These are phyloP conservation scores for Phytophthora pisi DNA, from an alignment of 352 stramenopile species.

Conservation along the genomic window DNA sequence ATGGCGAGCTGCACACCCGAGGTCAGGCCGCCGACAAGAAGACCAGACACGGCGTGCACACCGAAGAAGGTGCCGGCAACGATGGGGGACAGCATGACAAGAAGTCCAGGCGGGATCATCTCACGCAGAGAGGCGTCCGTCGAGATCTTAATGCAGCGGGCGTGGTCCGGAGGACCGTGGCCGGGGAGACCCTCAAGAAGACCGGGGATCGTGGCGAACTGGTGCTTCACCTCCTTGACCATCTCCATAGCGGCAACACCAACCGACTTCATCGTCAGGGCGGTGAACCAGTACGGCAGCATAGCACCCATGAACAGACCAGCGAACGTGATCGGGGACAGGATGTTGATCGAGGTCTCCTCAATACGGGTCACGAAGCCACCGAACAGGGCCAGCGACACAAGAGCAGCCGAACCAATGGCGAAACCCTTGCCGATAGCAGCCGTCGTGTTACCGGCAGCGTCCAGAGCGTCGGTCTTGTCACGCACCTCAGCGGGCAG, in stretches of 20 bases:
- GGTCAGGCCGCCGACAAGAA: constrained; percentile 96
- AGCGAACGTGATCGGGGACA: constrained; percentile 98
- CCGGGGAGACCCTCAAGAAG: constrained; percentile 94
- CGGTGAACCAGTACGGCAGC: constrained; percentile 99
- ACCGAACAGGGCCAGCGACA: constrained; percentile 98
- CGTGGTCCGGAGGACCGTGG: constrained; percentile 87
- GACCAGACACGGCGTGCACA: constrained; percentile 96
- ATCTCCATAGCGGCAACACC: constrained; percentile 98
- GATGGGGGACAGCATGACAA: constrained; percentile 99
- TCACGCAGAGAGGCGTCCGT: constrained; percentile 98
- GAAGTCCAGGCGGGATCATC: constrained; percentile 98
- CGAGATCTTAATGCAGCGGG: constrained; percentile 98
- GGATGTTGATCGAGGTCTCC: constrained; percentile 96
- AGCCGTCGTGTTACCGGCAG: constrained; percentile 99
- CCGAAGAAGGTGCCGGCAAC: constrained; percentile 98
- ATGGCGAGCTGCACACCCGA: constrained; percentile 98
- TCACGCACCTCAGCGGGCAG: constrained; percentile 96
- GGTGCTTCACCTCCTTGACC: constrained; percentile 99
- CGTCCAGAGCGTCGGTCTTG: constrained; percentile 99
- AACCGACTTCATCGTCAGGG: constrained; percentile 99
- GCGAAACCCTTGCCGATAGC: constrained; percentile 99
- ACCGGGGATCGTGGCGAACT: constrained; percentile 99
- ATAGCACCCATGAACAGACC: constrained; percentile 99
- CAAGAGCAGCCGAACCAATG: constrained; percentile 98
- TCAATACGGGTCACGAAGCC: constrained; percentile 98